phyloP scores from a whole-genome alignment of 129 eudicot species.

The Flaveria brownii region DNA sequence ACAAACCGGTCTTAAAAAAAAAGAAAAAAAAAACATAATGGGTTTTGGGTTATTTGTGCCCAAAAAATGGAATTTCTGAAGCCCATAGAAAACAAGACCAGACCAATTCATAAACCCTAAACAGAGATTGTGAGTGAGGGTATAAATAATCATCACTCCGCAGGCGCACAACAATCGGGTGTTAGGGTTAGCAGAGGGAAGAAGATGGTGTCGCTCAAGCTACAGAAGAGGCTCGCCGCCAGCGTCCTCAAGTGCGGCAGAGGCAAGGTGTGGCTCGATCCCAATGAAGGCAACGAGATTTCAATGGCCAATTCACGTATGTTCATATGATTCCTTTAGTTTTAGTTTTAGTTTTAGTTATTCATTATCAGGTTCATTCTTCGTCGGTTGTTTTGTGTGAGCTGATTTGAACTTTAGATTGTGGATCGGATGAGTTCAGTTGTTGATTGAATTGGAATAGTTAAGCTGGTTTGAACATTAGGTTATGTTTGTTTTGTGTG shows the following conservation, averaged over 20 bases:
- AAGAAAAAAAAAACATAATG: no score
- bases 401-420: neutral
- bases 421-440: neutral
- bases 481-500: neutral
- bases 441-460: neutral
- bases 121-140: neutral
- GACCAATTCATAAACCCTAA: constrained; percentile 32
- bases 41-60: neutral
- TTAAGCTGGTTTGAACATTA: neutral
- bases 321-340: neutral
- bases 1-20: no score
- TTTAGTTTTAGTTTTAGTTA: neutral
- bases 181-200: neutral
- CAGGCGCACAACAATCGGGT: constrained; percentile 22
- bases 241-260: constrained; percentile 48
- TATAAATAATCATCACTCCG: constrained; percentile 9
- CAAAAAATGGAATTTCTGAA: neutral
- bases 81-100: constrained; percentile 12
- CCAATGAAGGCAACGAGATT: constrained; percentile 45
- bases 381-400: neutral
- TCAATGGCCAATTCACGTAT: constrained; percentile 51
- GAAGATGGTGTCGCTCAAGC: constrained; percentile 46
- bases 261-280: constrained; percentile 51
- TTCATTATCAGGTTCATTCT: neutral
- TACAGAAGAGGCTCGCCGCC: constrained; percentile 49